Percentiles rank a stretch among this genome's conserved stretches.
phyloP scores from a whole-genome alignment of 2,329 filamentous ascomycete genomes.

The Arthrocladium fulminans region DNA sequence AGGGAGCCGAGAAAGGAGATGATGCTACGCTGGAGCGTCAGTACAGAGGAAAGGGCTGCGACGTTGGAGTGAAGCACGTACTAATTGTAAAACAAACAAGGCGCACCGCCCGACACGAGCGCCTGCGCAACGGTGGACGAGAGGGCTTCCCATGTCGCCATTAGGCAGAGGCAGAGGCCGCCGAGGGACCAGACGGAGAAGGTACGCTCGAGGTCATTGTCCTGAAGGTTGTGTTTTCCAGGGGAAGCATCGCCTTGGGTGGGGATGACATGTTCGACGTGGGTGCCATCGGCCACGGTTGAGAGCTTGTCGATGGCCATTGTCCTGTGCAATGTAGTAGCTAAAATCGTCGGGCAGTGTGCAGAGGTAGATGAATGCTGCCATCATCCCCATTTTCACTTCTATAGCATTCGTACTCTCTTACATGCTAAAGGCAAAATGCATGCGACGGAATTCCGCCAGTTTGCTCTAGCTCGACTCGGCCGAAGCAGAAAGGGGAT shows the following conservation, averaged over 20 bases:
- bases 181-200: conserved; percentile 40
- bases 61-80: neutral
- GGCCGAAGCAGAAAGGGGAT: no score
- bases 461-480: no score
- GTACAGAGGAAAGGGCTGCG: neutral
- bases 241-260: neutral
- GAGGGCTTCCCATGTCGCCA: conserved; percentile 46
- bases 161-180: conserved; percentile 39
- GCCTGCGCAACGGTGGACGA: conserved; percentile 42
- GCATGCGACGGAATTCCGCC: no score
- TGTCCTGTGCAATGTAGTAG: no score
- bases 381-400: no score
- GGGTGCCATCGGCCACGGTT: neutral
- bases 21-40: conserved; percentile 11
- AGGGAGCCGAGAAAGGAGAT: conserved; percentile 13
- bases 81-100: conserved; percentile 4
- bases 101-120: conserved; percentile 35
- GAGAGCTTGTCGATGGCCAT: no score
- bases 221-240: neutral
- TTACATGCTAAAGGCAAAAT: no score
- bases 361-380: no score
- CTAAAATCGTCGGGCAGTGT: no score
- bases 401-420: no score
- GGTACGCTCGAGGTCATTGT: conserved; percentile 19
- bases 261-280: neutral